Conservation (phyloP, 257 asterid genomes). For the Knoxia roxburghii region DNA sequence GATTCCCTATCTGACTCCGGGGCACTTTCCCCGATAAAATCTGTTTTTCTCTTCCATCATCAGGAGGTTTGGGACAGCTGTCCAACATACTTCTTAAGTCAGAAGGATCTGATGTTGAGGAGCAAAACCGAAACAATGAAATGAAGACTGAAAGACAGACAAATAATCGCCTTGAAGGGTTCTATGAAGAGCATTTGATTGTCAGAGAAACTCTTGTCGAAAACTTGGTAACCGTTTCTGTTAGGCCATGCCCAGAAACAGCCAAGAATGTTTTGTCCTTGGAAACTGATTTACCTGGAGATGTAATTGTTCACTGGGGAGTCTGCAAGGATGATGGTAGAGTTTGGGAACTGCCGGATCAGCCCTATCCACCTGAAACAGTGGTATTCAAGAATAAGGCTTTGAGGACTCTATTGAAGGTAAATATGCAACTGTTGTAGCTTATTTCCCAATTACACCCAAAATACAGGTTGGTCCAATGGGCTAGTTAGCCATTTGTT, state of each 20-base stretch:
- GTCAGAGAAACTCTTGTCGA: constrained; percentile 49
- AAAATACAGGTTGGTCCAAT: too few species aligned
- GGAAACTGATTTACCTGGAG: constrained; percentile 89
- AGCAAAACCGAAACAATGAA: constrained; percentile 26
- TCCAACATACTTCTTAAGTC: constrained; percentile 50
- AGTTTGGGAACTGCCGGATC: constrained; percentile 74
- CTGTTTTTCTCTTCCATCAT: constrained; percentile 17
- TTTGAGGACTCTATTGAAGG: constrained; percentile 71
- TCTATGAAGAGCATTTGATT: constrained; percentile 65
- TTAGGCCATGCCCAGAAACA: constrained; percentile 41
- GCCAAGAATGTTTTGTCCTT: constrained; percentile 49
- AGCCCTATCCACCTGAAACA: constrained; percentile 78
- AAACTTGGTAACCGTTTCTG: constrained; percentile 57
- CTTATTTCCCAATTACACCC: background rate
- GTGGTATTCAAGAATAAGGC: constrained; percentile 73
- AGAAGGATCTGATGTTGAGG: constrained; percentile 37
- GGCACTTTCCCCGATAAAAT: background rate
- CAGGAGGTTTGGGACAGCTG: constrained; percentile 64
- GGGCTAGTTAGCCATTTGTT: too few species aligned
- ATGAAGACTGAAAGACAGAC: constrained; percentile 24
- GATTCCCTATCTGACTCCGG: background rate
- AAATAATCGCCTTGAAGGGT: constrained; percentile 50
- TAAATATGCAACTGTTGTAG: constrained; percentile 14
- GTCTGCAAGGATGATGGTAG: constrained; percentile 53
- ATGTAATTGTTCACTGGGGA: constrained; percentile 91